phyloP scores from a whole-genome alignment of 1,284 basidiomycete genomes.

The Stereum hirsutum region DNA sequence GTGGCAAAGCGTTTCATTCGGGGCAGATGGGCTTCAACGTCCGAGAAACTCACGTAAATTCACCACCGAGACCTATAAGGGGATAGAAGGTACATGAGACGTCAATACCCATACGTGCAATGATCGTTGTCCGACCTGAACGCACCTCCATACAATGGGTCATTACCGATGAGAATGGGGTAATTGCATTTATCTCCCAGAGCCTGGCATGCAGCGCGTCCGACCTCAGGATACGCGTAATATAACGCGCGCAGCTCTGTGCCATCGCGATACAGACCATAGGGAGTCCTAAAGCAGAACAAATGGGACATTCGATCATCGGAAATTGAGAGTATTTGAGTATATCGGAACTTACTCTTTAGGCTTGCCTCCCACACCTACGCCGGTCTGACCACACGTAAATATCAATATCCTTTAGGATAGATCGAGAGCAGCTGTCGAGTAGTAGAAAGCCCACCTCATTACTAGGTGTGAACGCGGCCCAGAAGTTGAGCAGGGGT shows the following conservation, averaged over 20 bases:
- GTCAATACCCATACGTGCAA: slow-evolving; percentile 2
- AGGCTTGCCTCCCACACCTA: slow-evolving; percentile 61
- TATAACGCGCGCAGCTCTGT: slow-evolving; percentile 76
- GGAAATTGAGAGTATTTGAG: neutral
- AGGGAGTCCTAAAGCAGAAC: slow-evolving; percentile 45
- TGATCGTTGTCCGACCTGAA: neutral
- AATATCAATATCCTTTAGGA: slow-evolving; percentile 1
- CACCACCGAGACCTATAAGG: slow-evolving; percentile 60
- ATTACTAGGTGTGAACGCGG: slow-evolving; percentile 65
- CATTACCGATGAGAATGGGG: slow-evolving; percentile 77
- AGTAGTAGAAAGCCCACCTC: slow-evolving; percentile 42
- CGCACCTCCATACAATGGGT: slow-evolving; percentile 74
- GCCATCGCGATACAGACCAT: slow-evolving; percentile 73
- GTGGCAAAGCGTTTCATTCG: slow-evolving; percentile 6
- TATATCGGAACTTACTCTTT: slow-evolving; percentile 42
- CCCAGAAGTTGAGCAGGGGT: slow-evolving; percentile 78
- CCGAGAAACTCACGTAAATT: slow-evolving; percentile 71
- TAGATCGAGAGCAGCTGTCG: no score
- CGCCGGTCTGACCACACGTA: slow-evolving; percentile 49
- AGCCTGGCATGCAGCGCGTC: slow-evolving; percentile 58
- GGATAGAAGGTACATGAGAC: neutral
- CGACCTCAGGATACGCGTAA: slow-evolving; percentile 57
- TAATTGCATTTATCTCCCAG: slow-evolving; percentile 67
- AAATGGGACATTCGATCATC: neutral
- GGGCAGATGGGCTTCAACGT: neutral